Conservation (phyloP, 352 stramenopile species). For the Phytophthora hybrid region DNA sequence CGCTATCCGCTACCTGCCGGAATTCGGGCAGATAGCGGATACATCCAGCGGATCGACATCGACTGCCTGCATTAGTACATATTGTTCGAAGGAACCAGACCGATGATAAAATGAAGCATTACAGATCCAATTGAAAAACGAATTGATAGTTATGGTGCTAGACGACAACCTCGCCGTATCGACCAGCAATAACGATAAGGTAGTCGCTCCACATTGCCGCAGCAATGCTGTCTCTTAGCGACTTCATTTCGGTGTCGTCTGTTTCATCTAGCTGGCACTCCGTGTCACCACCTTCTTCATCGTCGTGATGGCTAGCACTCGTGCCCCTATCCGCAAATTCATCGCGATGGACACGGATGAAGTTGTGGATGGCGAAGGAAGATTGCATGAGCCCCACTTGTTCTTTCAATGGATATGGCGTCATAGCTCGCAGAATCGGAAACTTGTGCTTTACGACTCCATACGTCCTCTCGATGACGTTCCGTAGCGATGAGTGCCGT, state of each 20-base stretch:
- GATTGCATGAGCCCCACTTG: no score
- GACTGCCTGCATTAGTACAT: not conserved
- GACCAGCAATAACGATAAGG: not conserved
- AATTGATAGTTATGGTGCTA: not conserved
- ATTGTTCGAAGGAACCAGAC: not conserved
- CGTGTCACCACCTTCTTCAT: no score
- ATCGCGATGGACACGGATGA: no score
- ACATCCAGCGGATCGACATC: not conserved
- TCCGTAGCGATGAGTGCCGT: no score
- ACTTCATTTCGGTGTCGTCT: not conserved
- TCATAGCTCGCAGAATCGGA: no score
- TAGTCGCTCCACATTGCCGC: not conserved
- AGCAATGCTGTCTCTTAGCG: not conserved
- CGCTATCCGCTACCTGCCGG: no score
- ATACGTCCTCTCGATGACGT: no score
- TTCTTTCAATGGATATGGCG: no score
- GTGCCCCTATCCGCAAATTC: no score
- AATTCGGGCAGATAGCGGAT: not conserved
- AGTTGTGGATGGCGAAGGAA: no score
- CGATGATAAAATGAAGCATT: not conserved
- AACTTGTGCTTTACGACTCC: no score
- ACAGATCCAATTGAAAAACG: not conserved
- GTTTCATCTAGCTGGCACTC: not conserved
- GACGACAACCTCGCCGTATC: not conserved
- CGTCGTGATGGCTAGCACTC: no score